Evolutionary conservation across 495 filamentous ascomycete genomes (phyloP).

Genomic region (Penicillium waksmanii): DNA sequence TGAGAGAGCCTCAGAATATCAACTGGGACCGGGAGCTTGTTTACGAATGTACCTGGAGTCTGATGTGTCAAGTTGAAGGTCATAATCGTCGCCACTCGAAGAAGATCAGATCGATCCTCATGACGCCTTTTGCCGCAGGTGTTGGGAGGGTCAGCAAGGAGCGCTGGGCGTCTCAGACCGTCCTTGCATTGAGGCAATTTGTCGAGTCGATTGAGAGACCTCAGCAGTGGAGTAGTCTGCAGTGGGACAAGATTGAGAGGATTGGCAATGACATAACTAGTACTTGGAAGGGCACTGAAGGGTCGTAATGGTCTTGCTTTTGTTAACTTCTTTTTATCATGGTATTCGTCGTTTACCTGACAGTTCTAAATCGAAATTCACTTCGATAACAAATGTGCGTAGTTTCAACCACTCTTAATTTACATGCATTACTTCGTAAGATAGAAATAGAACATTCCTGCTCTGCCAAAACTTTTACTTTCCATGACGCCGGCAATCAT

Average conservation of each 20-base stretch:
- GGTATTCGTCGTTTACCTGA: not conserved
- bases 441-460: constrained; percentile 19
- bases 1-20: constrained; percentile 44
- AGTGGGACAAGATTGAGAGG: constrained; percentile 35
- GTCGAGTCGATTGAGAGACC: constrained; percentile 43
- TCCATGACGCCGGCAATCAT: constrained; percentile 34
- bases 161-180: constrained; percentile 53
- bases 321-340: not conserved
- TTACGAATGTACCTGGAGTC: constrained; percentile 56
- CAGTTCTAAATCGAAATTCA: too few species aligned
- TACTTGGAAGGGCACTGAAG: constrained; percentile 25
- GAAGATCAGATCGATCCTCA: constrained; percentile 46
- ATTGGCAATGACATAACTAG: constrained; percentile 31
- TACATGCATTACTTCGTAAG: constrained; percentile 16
- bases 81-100: constrained; percentile 39
- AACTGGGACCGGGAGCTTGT: constrained; percentile 57
- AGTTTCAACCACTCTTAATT: not conserved
- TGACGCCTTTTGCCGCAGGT: constrained; percentile 54
- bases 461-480: constrained; percentile 15
- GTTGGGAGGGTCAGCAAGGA: constrained; percentile 45
- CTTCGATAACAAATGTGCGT: too few species aligned
- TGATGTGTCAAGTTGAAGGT: constrained; percentile 49
- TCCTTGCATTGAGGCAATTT: constrained; percentile 54
- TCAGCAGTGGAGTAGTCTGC: constrained; percentile 34
- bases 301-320: not conserved